Percentiles rank a stretch among this genome's conserved stretches.
These are phyloP conservation scores for Sporodiniella umbellata DNA, from an alignment of 371 early-diverging fungal genomes.

Conservation along the genomic window DNA sequence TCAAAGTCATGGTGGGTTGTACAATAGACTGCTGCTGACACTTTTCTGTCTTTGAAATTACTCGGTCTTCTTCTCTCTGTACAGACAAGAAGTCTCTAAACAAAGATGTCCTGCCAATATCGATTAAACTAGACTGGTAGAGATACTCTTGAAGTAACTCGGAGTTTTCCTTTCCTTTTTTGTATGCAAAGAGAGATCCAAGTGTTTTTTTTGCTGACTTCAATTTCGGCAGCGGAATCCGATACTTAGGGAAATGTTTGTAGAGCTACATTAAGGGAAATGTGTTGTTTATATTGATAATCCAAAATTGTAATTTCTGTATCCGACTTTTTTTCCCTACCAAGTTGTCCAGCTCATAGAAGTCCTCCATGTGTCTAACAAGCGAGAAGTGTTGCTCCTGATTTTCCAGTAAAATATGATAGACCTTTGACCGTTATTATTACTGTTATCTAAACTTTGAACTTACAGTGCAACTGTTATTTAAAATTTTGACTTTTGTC, in stretches of 20 bases:
- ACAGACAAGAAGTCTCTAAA: conserved; percentile 44
- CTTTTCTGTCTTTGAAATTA: conserved; percentile 17
- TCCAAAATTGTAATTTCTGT: neutral
- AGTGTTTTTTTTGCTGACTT: neutral
- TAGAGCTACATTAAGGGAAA: conserved; percentile 12
- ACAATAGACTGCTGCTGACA: conserved; percentile 10
- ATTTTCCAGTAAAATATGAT: conserved; percentile 54
- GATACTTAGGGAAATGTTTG: conserved; percentile 19
- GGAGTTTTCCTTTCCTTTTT: conserved; percentile 27
- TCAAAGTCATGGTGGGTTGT: neutral
- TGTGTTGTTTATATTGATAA: conserved; percentile 4
- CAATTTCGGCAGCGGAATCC: conserved; percentile 20
- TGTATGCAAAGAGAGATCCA: conserved; percentile 1
- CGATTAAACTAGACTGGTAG: conserved; percentile 18
- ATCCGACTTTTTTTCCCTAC: conserved; percentile 35
- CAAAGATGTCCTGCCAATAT: conserved; percentile 30
- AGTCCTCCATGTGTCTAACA: conserved; percentile 55
- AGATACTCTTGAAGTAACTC: conserved; percentile 41
- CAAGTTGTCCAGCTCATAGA: conserved; percentile 56
- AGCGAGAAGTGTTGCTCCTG: conserved; percentile 40
- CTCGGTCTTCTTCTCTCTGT: conserved; percentile 35
- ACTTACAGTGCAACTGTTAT: conserved; percentile 15
- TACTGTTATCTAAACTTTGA: neutral
- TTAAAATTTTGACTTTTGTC: conserved; percentile 8
- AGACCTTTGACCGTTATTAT: conserved; percentile 33